Conservation (phyloP, 306 rosid genomes). For the Vigna angularis region DNA sequence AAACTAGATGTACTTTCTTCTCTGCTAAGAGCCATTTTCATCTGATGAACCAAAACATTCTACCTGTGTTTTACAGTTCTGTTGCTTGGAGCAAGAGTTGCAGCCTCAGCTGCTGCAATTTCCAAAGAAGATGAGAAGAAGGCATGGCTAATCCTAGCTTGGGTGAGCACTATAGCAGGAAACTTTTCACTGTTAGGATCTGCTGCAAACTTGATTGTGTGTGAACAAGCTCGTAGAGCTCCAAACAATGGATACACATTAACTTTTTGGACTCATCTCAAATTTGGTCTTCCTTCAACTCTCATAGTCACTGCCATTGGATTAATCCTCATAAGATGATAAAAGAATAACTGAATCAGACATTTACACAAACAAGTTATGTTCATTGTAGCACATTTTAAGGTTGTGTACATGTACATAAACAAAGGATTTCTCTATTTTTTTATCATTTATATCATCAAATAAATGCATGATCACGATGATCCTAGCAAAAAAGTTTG, state of each 20-base stretch:
- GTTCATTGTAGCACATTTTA: background rate
- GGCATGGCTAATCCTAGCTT: conserved; percentile 88
- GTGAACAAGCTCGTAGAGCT: conserved; percentile 84
- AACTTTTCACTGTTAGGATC: conserved; percentile 83
- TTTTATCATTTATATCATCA: background rate
- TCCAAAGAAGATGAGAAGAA: conserved; percentile 69
- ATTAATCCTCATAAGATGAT: conserved; percentile 70
- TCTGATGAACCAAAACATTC: background rate
- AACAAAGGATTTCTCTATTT: background rate
- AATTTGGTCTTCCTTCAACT: conserved; percentile 90
- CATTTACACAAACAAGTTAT: background rate
- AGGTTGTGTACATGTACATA: background rate
- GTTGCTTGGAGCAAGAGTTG: conserved; percentile 82
- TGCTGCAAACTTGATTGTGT: conserved; percentile 90
- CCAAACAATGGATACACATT: conserved; percentile 67
- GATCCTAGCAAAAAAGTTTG: conserved; percentile 2
- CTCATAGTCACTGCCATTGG: conserved; percentile 78
- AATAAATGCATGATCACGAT: background rate
- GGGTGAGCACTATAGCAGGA: conserved; percentile 90
- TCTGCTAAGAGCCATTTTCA: background rate
- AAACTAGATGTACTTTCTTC: background rate
- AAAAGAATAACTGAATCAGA: background rate
- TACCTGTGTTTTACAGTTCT: conserved; percentile 57
- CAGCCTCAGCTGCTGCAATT: conserved; percentile 77
- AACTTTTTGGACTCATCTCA: conserved; percentile 87